phyloP scores from a whole-genome alignment of 2,329 filamentous ascomycete genomes.

The Zymoseptoria tritici region DNA sequence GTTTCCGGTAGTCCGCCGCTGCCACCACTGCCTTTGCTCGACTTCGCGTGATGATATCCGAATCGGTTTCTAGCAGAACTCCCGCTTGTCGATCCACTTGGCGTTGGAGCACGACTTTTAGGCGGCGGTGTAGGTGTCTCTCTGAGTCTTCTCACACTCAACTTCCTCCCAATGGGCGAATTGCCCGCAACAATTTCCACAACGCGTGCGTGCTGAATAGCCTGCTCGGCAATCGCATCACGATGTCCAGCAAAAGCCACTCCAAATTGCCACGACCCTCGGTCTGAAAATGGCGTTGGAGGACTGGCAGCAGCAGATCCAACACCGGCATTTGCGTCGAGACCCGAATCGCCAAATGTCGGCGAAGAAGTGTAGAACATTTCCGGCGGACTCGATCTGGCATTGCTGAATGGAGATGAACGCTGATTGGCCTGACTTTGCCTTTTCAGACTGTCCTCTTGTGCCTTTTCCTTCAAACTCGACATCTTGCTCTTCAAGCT shows the following conservation, averaged over 20 bases:
- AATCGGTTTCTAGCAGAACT: slow-evolving; percentile 20
- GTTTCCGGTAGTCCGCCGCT: neutral
- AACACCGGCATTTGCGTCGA: slow-evolving; percentile 18
- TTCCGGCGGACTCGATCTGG: slow-evolving; percentile 32
- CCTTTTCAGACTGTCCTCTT: slow-evolving; percentile 70
- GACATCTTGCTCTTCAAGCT: slow-evolving; percentile 81
- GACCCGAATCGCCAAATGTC: slow-evolving; percentile 12
- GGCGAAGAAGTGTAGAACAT: slow-evolving; percentile 22
- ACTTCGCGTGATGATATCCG: slow-evolving; percentile 19
- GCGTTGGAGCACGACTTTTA: slow-evolving; percentile 18
- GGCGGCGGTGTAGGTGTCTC: neutral
- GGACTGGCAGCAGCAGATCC: slow-evolving; percentile 11
- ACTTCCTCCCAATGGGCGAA: slow-evolving; percentile 9
- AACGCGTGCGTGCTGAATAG: slow-evolving; percentile 10
- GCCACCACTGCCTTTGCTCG: neutral
- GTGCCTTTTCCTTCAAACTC: slow-evolving; percentile 66
- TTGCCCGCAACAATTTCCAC: slow-evolving; percentile 9
- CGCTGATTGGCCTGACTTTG: slow-evolving; percentile 69
- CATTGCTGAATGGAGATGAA: slow-evolving; percentile 60
- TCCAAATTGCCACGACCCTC: slow-evolving; percentile 9
- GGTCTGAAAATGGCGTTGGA: slow-evolving; percentile 9
- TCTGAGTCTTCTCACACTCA: slow-evolving; percentile 5
- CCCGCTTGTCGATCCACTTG: slow-evolving; percentile 21
- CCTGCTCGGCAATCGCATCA: slow-evolving; percentile 23
- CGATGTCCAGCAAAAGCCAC: slow-evolving; percentile 12